Evolutionary conservation across 2,329 filamentous ascomycete genomes (phyloP).

Genomic region (Fonsecaea multimorphosa): DNA sequence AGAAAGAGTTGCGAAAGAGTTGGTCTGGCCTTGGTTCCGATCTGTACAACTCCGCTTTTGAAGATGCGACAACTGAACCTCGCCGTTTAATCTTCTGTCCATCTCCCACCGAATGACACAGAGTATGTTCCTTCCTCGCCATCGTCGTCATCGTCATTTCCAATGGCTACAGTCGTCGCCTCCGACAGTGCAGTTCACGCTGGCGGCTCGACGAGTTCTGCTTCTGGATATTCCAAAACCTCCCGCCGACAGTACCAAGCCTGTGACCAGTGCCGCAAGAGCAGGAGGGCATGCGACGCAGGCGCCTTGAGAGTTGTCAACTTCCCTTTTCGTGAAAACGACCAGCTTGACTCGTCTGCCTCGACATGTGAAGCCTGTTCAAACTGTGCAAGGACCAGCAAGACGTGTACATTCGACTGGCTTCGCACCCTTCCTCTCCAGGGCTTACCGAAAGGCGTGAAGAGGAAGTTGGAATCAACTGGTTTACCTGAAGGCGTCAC

Average conservation of each 20-base stretch:
- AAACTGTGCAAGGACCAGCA: conserved; percentile 54
- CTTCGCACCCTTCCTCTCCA: conserved; percentile 42
- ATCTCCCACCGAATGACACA: background rate
- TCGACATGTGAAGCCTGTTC: conserved; percentile 42
- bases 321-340: conserved; percentile 27
- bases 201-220: conserved; percentile 6
- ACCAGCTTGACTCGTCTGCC: conserved; percentile 25
- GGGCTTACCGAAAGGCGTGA: conserved; percentile 35
- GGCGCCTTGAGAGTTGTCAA: conserved; percentile 27
- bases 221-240: conserved; percentile 31
- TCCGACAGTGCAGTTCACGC: background rate
- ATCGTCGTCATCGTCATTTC: background rate
- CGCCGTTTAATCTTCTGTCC: conserved; percentile 1
- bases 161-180: conserved; percentile 9
- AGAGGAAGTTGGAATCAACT: conserved; percentile 31
- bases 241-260: conserved; percentile 50
- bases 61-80: conserved; percentile 18
- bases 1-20: conserved; percentile 13
- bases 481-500: conserved; percentile 6
- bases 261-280: conserved; percentile 35
- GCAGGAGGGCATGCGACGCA: conserved; percentile 33
- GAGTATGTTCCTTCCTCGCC: background rate
- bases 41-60: conserved; percentile 21
- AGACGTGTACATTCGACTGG: conserved; percentile 55
- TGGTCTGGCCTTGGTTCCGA: conserved; percentile 15